Percentiles rank a stretch among this genome's conserved stretches.
phyloP scores from a whole-genome alignment of 164 flowering plant genomes.

The Annona cherimola region DNA sequence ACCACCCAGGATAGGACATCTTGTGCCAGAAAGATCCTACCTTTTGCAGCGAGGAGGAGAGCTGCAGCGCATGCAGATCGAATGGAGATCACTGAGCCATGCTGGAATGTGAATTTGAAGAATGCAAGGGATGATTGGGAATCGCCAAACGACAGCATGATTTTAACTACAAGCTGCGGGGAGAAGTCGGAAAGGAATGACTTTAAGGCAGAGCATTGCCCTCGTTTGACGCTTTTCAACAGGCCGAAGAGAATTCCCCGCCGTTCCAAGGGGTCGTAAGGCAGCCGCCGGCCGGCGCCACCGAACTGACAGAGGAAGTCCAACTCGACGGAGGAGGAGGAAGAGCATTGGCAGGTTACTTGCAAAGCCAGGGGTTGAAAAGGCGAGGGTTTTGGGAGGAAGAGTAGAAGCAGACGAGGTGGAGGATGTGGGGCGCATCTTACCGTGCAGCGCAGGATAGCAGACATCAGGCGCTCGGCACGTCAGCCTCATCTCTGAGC shows the following conservation, averaged over 20 bases:
- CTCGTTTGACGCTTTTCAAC: slow-evolving; percentile 40
- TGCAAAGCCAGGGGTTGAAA: slow-evolving; percentile 17
- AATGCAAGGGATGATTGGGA: slow-evolving; percentile 48
- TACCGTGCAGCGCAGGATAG: slow-evolving; percentile 21
- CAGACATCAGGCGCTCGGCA: slow-evolving; percentile 16
- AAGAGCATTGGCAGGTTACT: neutral
- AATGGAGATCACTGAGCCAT: slow-evolving; percentile 28
- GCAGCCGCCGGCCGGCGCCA: slow-evolving; percentile 15
- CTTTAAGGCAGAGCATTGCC: slow-evolving; percentile 24
- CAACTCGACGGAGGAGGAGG: slow-evolving; percentile 13
- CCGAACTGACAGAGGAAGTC: slow-evolving; percentile 42
- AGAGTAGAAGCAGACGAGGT: neutral
- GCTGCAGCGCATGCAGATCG: slow-evolving; percentile 45
- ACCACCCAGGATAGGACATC: slow-evolving; percentile 59
- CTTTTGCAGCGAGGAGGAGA: slow-evolving; percentile 43
- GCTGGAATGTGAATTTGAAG: slow-evolving; percentile 46
- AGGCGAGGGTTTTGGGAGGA: neutral
- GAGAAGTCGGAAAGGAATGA: slow-evolving; percentile 33
- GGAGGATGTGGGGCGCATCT: neutral
- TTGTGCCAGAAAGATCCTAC: slow-evolving; percentile 43
- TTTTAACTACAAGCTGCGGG: slow-evolving; percentile 38
- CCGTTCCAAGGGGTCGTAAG: slow-evolving; percentile 46
- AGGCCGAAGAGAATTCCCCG: slow-evolving; percentile 36
- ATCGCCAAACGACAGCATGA: slow-evolving; percentile 40
- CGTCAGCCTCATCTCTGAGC: no score